Base-by-base conservation (phyloP, 225 moss, liverwort and hornwort genomes). In the Thuidium tamariscinum region DNA sequence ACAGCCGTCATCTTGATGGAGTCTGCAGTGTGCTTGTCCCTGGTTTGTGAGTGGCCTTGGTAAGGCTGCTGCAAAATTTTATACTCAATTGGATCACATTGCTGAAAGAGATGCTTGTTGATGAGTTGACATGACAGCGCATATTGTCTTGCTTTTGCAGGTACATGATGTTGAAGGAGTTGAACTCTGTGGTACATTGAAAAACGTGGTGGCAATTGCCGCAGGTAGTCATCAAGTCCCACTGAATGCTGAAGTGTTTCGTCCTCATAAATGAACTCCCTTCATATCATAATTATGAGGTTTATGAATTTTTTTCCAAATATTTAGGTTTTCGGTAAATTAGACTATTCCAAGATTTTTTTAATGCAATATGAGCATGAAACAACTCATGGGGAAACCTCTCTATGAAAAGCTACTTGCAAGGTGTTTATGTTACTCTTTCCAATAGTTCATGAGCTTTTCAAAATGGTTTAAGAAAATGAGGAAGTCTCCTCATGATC, bases 101-200 rank as follows among this genome's bases (percentile, higher is more conserved):
- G 19, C 37, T 18, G 46, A 81, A 65, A 80, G 42, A 20, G 61
- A 82, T 84, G 37, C n/a, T 65, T 84, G 2, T 39, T 65, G 37
- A 46, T 68, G 68, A 66, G 73, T 79, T 74, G 26, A 52, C 82
- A 73, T 87, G 63, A 69, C 21, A 39, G 48, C n/a, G 68, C 49
- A 25, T 67, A 32, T 73, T 32, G 11, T 88, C 22, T 79, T 60
- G 10, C 78, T 88, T 83, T 80, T 81, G 80, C 87, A 95, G 94
- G 87, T 94, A 65, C 87, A 91, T 92, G 95, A 95, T 87, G 92
- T 94, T 79, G 95, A 95, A 90, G 95, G 95, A 73, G 94, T 94
- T 75, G 94, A 95, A 88, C 89, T 94, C 78, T 94, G 94, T 77
- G 94, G 93, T 63, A 95, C 95, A 25, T 77, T 95, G 89, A 95